Evolutionary conservation across 495 filamentous ascomycete genomes (phyloP).

Genomic region (Penicillium silybi): DNA sequence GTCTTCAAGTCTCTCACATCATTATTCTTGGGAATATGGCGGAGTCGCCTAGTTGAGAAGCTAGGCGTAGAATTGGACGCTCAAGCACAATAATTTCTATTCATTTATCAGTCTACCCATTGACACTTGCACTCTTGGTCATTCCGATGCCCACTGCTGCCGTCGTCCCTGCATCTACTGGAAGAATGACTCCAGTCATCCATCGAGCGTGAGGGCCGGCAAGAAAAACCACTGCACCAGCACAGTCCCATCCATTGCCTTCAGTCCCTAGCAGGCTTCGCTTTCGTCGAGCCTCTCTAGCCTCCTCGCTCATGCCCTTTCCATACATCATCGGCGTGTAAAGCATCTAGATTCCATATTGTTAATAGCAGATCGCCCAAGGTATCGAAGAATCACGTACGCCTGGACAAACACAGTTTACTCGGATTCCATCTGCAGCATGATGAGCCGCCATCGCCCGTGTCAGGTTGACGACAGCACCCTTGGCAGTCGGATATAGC

Average conservation of each 20-base stretch:
- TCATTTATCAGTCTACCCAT: conserved; percentile 4
- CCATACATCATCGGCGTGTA: conserved; percentile 60
- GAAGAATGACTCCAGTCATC: conserved; percentile 46
- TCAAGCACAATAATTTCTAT: background rate
- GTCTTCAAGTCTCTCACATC: too few species aligned
- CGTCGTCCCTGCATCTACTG: conserved; percentile 49
- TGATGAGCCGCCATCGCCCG: conserved; percentile 57
- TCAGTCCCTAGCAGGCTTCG: conserved; percentile 52
- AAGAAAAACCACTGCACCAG: conserved; percentile 36
- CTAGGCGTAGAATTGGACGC: too few species aligned
- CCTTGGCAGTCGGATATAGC: conserved; percentile 59
- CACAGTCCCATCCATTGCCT: conserved; percentile 52
- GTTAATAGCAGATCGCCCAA: background rate
- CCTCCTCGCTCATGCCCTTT: conserved; percentile 47
- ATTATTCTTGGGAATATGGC: too few species aligned
- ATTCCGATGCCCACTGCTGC: conserved; percentile 31
- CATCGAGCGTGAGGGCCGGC: conserved; percentile 45
- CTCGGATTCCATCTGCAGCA: conserved; percentile 47
- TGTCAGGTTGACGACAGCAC: conserved; percentile 57
- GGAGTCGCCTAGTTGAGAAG: too few species aligned
- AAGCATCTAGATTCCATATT: conserved; percentile 36
- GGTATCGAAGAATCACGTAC: conserved; percentile 5
- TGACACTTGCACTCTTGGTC: conserved; percentile 25
- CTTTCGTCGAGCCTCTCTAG: conserved; percentile 41
- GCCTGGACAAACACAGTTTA: conserved; percentile 59